phyloP scores from a whole-genome alignment of 2,329 filamentous ascomycete species.

The Talaromyces sp. region DNA sequence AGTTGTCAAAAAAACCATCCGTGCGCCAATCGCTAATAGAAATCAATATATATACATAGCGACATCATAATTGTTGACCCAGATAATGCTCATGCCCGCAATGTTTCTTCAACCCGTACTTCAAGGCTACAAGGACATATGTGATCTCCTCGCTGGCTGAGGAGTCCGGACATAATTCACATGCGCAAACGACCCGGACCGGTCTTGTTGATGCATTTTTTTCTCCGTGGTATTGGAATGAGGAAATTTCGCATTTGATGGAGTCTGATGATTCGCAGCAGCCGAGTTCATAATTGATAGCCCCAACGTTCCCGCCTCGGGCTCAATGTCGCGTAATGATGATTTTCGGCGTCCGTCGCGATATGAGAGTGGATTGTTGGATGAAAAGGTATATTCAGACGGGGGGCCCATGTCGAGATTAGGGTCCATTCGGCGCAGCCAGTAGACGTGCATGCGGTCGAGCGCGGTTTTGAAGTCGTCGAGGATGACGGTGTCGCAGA shows the following conservation, averaged over 20 bases:
- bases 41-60: background rate
- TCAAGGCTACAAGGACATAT: background rate
- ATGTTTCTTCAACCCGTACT: background rate
- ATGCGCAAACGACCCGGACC: background rate
- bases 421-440: slow-evolving; percentile 22
- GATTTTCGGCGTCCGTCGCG: background rate
- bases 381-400: background rate
- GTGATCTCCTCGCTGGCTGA: background rate
- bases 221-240: background rate
- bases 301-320: background rate
- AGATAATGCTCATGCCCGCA: background rate
- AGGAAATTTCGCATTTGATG: background rate
- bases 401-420: background rate
- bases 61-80: no score
- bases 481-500: slow-evolving; percentile 53
- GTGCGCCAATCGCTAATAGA: background rate
- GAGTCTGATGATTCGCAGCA: no score
- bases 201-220: background rate
- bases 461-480: slow-evolving; percentile 64
- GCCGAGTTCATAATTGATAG: background rate
- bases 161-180: background rate
- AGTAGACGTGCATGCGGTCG: slow-evolving; percentile 36
- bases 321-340: background rate
- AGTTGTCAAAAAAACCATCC: background rate
- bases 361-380: background rate